phyloP scores from a whole-genome alignment of 208 protist species.

The Leishmania braziliensis region DNA sequence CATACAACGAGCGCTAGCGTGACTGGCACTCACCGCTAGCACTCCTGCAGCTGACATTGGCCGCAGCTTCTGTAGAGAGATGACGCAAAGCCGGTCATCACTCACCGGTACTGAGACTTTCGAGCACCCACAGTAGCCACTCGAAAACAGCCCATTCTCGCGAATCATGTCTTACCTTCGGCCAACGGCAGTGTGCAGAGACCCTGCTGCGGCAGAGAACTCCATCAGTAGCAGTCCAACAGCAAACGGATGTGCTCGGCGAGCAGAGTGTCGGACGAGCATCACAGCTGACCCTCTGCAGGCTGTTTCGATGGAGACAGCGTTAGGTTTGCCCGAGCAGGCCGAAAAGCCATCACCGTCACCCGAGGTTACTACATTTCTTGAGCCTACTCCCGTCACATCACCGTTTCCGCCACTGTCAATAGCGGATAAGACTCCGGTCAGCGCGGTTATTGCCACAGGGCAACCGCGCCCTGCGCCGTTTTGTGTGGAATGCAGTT shows the following conservation, averaged over 20 bases:
- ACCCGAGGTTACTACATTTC: neutral
- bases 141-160: neutral
- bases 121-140: neutral
- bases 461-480: conserved; percentile 15
- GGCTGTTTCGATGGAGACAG: neutral
- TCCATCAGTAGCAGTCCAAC: neutral
- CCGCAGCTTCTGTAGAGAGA: neutral
- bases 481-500: conserved; percentile 65
- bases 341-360: too few relatives aligned
- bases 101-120: neutral
- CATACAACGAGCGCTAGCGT: neutral
- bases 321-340: neutral
- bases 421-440: neutral
- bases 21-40: neutral
- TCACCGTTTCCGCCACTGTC: too few relatives aligned
- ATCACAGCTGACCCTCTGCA: neutral
- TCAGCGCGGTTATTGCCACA: neutral
- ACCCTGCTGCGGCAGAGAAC: neutral
- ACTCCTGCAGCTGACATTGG: neutral
- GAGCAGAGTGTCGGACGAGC: neutral
- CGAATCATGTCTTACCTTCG: neutral
- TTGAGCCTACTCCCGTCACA: neutral
- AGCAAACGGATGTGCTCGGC: neutral
- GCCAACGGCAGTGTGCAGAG: neutral
- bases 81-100: too few relatives aligned